Evolutionary conservation across 2,329 filamentous ascomycete species (phyloP), one percentile per base, ranked within the genome.

Genomic region (Mollisia scopiformis): DNA sequence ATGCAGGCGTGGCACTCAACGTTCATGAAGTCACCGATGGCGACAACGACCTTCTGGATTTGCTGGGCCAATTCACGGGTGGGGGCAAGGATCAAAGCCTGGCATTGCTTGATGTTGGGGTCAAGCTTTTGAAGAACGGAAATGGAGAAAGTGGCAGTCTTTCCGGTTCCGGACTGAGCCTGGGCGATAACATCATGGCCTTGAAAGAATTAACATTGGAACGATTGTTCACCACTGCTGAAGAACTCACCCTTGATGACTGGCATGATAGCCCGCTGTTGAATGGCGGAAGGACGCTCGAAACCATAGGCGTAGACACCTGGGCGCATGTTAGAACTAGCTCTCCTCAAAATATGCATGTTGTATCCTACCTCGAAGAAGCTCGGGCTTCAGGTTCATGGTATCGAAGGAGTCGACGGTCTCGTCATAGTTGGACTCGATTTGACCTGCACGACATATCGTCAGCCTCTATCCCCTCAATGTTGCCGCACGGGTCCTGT

Each of bases 351-450:
- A 58, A 30, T 62, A 28, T 55, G 57, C 52, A 63, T 50, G 31
- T 61, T 49, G 43, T 39, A 64, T 84, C 84, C 81, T 84, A 88
- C 87, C 95, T 83, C 95, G 93, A 78, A 99, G 92, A 76, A 99
- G 91, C 86, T 99, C 95, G 69, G 92, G 78, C 88, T 96, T 97
- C 76, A 99, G 88, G 83, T 88, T 89, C 95, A 99, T 99, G 75
- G 93, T 87, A 82, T 99, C 95, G 83, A 99, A 99, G 66, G 93
- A 97, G 83, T 99, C 96, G 81, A 95, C 94, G 76, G 94, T 93
- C 88, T 98, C 93, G 87, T 99, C 95, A 85, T 98, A 99, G 92
- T 99, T 99, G 78, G 93, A 97, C 88, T 99, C 96, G 87, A 99
- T 99, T 85, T 96, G 93, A 82, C 90, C 94, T 97, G 79, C 30